Evolutionary conservation across 1,139 yeast genomes (phyloP), one percentile per base, ranked within the genome.

Genomic region (Kodamaea arcana): DNA sequence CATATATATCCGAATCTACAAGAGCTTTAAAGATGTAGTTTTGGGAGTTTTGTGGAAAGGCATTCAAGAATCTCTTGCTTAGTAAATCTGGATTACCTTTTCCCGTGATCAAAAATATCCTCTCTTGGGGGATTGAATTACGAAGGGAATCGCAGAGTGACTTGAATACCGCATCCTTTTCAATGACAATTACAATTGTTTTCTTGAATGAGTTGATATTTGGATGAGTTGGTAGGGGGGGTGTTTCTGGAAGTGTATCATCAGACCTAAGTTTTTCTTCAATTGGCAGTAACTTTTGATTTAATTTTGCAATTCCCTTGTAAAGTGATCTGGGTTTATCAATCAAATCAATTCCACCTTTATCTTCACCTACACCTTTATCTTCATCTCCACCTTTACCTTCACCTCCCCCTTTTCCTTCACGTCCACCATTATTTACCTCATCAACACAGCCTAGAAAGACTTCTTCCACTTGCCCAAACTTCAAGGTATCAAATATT

Each of bases 1-100:
- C 95, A 54, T 80, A 77, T 1, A 86, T 78, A 51, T 85, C 95
- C 5, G 85, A 73, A 54, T 69, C 75, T 39, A 66, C 58, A 41
- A 67, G 67, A 0, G 54, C 65, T 11, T 51, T 30, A 24, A 33
- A 32, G 5, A 25, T 24, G 3, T 58, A 74, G 73, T 31, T 27
- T 8, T 27, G 17, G 6, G 14, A 14, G 8, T 14, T 6, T 9
- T 7, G 8, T n/a, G n/a, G n/a, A 8, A 25, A 25, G 34, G 78
- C 4, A 4, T 27, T 11, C 3, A 60, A 50, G 37, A 62, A 61
- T 15, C 36, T 37, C 33, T 51, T 48, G 1, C 70, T 62, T 10
- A 60, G 40, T 5, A 41, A 35, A 39, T 66, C 72, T 0, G 94
- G 90, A 44, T 65, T 82, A 4, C 94, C 94, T 52, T 78, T 79